These are phyloP conservation scores for Metschnikowia shivogae DNA, from an alignment of 805 yeast species.

Conservation along the genomic window DNA sequence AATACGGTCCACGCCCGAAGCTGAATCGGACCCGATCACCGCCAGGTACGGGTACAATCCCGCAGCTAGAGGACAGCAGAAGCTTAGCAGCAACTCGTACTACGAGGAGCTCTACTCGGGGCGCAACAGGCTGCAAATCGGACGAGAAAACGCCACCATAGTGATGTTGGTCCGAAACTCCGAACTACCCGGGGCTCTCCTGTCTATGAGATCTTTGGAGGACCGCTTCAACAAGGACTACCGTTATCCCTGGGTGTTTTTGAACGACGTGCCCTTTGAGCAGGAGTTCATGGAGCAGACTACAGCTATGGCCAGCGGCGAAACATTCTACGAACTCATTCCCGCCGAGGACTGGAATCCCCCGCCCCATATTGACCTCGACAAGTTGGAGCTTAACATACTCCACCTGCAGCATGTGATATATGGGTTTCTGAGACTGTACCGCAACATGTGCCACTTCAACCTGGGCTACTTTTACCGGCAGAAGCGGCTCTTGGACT, in stretches of 20 bases:
- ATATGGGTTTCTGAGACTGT: constrained; percentile 48
- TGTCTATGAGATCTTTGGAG: constrained; percentile 40
- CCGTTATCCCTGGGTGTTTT: constrained; percentile 42
- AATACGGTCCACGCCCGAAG: not conserved
- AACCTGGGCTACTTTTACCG: constrained; percentile 61
- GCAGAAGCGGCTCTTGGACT: constrained; percentile 40
- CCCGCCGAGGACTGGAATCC: constrained; percentile 40
- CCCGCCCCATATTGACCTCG: constrained; percentile 32
- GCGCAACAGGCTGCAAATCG: constrained; percentile 36
- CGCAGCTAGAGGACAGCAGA: constrained; percentile 12
- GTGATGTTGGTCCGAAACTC: constrained; percentile 83
- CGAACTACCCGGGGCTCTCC: constrained; percentile 70
- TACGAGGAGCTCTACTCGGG: constrained; percentile 16
- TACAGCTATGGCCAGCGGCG: constrained; percentile 41
- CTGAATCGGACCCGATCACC: not conserved
- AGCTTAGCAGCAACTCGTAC: constrained; percentile 17
- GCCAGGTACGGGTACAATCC: constrained; percentile 14
- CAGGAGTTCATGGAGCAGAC: constrained; percentile 40
- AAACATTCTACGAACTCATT: constrained; percentile 38
- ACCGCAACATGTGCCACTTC: constrained; percentile 69
- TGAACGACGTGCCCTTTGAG: constrained; percentile 41
- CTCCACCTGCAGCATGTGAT: constrained; percentile 26
- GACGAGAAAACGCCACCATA: constrained; percentile 76
- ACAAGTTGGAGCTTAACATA: constrained; percentile 25
- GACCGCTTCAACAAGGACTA: constrained; percentile 39